These are phyloP conservation scores for Prunus kanzakura DNA, from an alignment of 306 rosid genomes.

Conservation along the genomic window DNA sequence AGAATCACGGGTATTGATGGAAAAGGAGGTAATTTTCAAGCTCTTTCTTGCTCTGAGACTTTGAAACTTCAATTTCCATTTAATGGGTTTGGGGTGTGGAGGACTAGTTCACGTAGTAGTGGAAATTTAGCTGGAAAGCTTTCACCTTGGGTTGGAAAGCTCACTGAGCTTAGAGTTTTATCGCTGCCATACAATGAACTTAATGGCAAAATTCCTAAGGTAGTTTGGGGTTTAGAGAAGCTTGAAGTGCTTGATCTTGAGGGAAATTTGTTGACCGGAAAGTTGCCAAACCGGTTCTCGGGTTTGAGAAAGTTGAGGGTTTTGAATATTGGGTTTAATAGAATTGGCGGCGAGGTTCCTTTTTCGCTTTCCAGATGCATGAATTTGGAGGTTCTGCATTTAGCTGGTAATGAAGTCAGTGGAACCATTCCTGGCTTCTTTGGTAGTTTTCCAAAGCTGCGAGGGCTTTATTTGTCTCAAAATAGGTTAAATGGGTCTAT, in stretches of 20 bases:
- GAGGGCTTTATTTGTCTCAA: conserved; percentile 28
- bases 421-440: conserved; percentile 28
- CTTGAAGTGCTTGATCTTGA: conserved; percentile 44
- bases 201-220: conserved; percentile 26
- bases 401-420: conserved; percentile 27
- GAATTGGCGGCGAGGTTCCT: conserved; percentile 32
- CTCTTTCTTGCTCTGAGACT: conserved; percentile 26
- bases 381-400: conserved; percentile 25
- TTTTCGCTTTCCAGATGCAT: conserved; percentile 17
- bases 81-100: conserved; percentile 15
- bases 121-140: conserved; percentile 24
- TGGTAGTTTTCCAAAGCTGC: conserved; percentile 23
- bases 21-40: conserved; percentile 23
- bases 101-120: conserved; percentile 3
- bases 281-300: conserved; percentile 15
- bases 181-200: conserved; percentile 27
- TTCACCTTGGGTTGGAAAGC: conserved; percentile 32
- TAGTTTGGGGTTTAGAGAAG: conserved; percentile 32
- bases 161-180: conserved; percentile 27
- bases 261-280: conserved; percentile 32
- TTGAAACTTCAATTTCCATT: conserved; percentile 11
- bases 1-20: conserved; percentile 5
- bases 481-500: conserved; percentile 32
- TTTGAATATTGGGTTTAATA: conserved; percentile 33
- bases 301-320: conserved; percentile 34